Evolutionary conservation across 73 alveolate genomes (phyloP), one percentile per base, ranked within the genome.

Genomic region (Blepharisma japonicum): DNA sequence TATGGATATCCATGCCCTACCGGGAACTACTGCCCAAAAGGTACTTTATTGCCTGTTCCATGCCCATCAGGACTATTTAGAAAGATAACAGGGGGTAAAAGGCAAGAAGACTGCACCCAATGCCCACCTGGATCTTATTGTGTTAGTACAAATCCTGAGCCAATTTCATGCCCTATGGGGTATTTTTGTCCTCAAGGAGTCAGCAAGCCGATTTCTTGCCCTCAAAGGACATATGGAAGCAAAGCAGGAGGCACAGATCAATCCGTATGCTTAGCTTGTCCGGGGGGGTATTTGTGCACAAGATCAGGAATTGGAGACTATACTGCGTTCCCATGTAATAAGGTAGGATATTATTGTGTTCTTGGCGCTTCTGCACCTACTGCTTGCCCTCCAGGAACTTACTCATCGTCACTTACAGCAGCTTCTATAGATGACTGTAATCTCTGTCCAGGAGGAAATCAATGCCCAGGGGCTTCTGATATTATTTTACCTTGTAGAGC

Each of bases 81-180:
- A 6, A 68, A 25, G 25, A 9, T 45, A 7, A 68, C 18, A 68
- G 79, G 72, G 7, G 72, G 70, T 45, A 68, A 25, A 68, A 68
- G 70, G 18, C 7, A 23, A 20, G 50, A 71, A 46, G 66, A 83
- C 47, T 91, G 97, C 78, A 56, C 89, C 5, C 71, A 55, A 2
- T 88, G 95, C 55, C 92, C 95, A 2, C 85, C 80, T 42, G 95
- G 95, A 1, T 88, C 70, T 61, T 88, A 77, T 81, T 88, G 95
- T 50, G 80, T 45, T 6, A 82, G 38, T 27, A 77, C 39, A 4
- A 6, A 6, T 21, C 4, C 45, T 6, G 11, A 20, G 18, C 71
- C 72, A 7, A 68, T 68, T 7, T 70, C 6, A 55, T 83, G 90
- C 78, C 82, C 85, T 76, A 82, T 86, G 7, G 90, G 90, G 21